Conservation (phyloP, 2,329 filamentous ascomycete genomes). For the Xylaria sp. region DNA sequence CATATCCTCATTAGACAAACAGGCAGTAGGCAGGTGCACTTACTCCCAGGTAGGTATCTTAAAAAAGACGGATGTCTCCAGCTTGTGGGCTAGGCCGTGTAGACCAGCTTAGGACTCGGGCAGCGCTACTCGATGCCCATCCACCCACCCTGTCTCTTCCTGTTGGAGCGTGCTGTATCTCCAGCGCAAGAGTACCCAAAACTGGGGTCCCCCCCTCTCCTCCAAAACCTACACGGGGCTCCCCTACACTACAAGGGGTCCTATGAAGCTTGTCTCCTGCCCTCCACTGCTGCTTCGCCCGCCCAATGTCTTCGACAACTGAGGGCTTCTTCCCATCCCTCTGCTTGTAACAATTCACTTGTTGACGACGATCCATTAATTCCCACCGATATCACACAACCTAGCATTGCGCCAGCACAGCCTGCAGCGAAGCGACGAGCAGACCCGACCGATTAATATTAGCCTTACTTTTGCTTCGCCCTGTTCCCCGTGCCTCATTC, state of each 20-base stretch:
- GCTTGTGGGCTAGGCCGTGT: background rate
- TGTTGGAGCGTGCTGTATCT: constrained; percentile 7
- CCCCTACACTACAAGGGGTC: constrained; percentile 24
- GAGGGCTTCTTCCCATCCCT: constrained; percentile 29
- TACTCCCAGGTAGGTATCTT: background rate
- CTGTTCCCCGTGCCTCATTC: constrained; percentile 29
- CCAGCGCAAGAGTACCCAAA: constrained; percentile 27
- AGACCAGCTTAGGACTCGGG: constrained; percentile 4
- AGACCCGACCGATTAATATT: constrained; percentile 20
- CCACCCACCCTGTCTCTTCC: background rate
- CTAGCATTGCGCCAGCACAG: constrained; percentile 19
- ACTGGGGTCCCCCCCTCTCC: constrained; percentile 37
- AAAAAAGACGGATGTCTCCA: too few species aligned
- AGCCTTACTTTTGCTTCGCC: constrained; percentile 27
- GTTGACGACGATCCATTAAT: constrained; percentile 30
- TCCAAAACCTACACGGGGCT: constrained; percentile 24
- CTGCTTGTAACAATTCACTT: constrained; percentile 32
- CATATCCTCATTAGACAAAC: too few species aligned
- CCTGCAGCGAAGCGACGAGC: constrained; percentile 18
- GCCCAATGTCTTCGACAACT: constrained; percentile 36
- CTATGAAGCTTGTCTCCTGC: constrained; percentile 32
- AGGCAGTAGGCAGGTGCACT: background rate
- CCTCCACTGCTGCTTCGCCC: constrained; percentile 19
- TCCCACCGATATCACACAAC: constrained; percentile 21
- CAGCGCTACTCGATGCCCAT: constrained; percentile 5